phyloP scores from a whole-genome alignment of 352 stramenopile species.

The Peronospora farinosa region DNA sequence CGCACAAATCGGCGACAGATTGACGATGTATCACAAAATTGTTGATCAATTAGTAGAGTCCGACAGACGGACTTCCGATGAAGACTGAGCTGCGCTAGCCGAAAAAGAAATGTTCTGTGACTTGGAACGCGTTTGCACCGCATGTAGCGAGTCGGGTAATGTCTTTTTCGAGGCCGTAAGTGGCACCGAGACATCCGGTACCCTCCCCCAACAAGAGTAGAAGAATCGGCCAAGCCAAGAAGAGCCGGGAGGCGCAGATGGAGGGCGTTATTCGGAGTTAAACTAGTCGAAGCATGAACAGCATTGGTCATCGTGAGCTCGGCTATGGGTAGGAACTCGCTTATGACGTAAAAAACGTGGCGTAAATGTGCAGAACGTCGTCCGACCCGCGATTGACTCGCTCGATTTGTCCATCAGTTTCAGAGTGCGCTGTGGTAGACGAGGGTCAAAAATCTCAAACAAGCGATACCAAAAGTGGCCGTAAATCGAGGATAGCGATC shows the following conservation, averaged over 20 bases:
- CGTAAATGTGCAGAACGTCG: too few relatives aligned
- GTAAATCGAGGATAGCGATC: neutral
- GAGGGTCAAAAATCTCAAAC: neutral
- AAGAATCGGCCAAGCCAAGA: neutral
- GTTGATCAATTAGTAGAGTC: too few relatives aligned
- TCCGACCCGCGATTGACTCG: neutral
- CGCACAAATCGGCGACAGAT: neutral
- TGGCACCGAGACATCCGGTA: too few relatives aligned
- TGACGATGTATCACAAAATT: too few relatives aligned
- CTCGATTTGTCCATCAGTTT: constrained; percentile 9
- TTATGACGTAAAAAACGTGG: neutral
- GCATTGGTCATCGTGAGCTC: neutral
- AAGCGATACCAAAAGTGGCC: neutral
- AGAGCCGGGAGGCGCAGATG: neutral
- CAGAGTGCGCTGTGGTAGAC: neutral
- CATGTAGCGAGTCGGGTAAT: too few relatives aligned
- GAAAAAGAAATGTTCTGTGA: too few relatives aligned
- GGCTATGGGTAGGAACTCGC: neutral
- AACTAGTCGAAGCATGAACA: neutral
- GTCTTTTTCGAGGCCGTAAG: too few relatives aligned
- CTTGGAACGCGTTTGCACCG: too few relatives aligned
- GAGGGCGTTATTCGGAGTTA: neutral
- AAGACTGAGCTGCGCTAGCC: too few relatives aligned
- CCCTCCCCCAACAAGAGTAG: too few relatives aligned
- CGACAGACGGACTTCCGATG: too few relatives aligned